A percentile compares a stretch with the other conserved stretches of the same genome.
phyloP scores from a whole-genome alignment of 805 yeast species.

The Lachancea kluyveri region DNA sequence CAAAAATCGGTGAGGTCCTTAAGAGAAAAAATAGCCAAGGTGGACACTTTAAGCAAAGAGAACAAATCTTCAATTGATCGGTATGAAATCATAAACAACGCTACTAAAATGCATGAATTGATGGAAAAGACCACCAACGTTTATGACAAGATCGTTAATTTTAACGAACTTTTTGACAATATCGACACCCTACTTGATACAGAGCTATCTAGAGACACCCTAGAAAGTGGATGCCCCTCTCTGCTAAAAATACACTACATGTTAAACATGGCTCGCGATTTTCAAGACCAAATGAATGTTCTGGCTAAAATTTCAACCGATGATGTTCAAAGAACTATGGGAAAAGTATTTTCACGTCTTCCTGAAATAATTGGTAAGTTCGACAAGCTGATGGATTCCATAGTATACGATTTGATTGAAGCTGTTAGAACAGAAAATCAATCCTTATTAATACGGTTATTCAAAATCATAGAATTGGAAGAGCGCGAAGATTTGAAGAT shows the following conservation, averaged over 20 bases:
- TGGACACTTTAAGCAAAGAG: constrained; percentile 46
- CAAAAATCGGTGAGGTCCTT: constrained; percentile 45
- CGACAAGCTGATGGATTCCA: constrained; percentile 54
- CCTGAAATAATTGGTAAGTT: constrained; percentile 46
- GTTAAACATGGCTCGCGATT: constrained; percentile 66
- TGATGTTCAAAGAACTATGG: constrained; percentile 65
- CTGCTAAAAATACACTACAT: constrained; percentile 63
- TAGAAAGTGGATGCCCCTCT: constrained; percentile 42
- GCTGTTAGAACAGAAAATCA: constrained; percentile 61
- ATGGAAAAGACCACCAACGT: constrained; percentile 64
- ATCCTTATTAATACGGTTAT: constrained; percentile 61
- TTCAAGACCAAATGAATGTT: constrained; percentile 65
- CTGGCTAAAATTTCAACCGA: constrained; percentile 48
- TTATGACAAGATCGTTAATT: constrained; percentile 53
- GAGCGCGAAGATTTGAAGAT: constrained; percentile 68
- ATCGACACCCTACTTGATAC: constrained; percentile 49
- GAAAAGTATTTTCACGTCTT: constrained; percentile 32
- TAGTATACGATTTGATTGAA: constrained; percentile 68
- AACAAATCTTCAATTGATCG: constrained; percentile 54
- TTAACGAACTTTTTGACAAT: constrained; percentile 43
- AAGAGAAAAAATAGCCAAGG: constrained; percentile 38
- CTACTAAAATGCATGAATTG: constrained; percentile 64
- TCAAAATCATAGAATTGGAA: constrained; percentile 76
- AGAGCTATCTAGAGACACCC: constrained; percentile 28
- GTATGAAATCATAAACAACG: constrained; percentile 61